Evolutionary conservation across 2,329 filamentous ascomycete genomes (phyloP).

Genomic region (Coniochaeta sp.): DNA sequence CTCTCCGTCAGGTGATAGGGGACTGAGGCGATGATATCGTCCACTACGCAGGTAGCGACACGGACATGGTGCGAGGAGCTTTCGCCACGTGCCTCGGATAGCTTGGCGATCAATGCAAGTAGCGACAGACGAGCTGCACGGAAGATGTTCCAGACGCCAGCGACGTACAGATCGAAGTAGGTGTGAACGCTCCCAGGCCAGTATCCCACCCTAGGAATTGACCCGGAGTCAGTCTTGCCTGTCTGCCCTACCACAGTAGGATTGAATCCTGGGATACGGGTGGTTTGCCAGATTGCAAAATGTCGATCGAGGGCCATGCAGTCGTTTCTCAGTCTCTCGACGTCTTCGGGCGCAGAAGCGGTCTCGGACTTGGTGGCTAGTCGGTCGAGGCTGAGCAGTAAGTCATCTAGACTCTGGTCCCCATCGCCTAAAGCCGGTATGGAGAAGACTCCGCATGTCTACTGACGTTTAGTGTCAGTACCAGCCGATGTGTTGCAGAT

Average conservation of each 20-base stretch:
- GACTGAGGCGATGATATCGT: constrained; percentile 13
- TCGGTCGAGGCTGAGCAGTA: constrained; percentile 15
- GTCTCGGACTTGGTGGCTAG: constrained; percentile 2
- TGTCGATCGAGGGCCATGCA: neutral
- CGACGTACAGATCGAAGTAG: constrained; percentile 10
- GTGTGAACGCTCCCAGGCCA: constrained; percentile 10
- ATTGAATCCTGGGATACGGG: neutral
- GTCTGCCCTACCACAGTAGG: neutral
- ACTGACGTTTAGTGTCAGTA: neutral
- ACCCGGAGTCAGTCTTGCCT: neutral
- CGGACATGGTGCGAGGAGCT: neutral
- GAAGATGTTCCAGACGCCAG: constrained; percentile 9
- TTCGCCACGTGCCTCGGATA: neutral
- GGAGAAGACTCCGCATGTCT: constrained; percentile 9
- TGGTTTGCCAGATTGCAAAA: neutral
- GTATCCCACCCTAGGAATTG: neutral
- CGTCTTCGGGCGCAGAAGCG: neutral
- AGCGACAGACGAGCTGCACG: constrained; percentile 6
- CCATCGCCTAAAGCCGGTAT: neutral
- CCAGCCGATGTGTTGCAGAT: neutral
- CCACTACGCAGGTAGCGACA: constrained; percentile 3
- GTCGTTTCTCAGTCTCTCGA: neutral
- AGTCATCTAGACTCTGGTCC: constrained; percentile 9
- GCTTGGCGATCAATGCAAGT: neutral
- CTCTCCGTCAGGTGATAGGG: constrained; percentile 15